These are phyloP conservation scores for Exophiala oligosperma DNA, from an alignment of 2,329 filamentous ascomycete genomes.

Conservation along the genomic window DNA sequence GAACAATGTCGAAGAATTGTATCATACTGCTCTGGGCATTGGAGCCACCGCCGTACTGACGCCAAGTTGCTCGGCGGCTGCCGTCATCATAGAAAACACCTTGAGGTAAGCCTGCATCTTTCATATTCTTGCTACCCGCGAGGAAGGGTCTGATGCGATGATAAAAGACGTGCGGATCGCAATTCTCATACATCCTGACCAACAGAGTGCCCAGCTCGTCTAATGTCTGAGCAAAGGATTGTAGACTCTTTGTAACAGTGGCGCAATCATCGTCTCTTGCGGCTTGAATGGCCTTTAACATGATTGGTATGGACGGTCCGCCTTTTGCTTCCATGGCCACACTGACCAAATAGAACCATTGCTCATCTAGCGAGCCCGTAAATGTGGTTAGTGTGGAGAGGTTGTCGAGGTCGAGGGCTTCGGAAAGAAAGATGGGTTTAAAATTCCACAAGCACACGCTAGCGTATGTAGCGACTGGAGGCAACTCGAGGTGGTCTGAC, in stretches of 20 bases:
- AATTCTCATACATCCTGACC: conserved; percentile 90
- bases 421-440: conserved; percentile 82
- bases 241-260: conserved; percentile 76
- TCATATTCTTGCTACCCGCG: conserved; percentile 78
- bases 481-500: conserved; percentile 77
- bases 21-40: conserved; percentile 97
- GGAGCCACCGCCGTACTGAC: conserved; percentile 88
- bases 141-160: conserved; percentile 94
- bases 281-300: conserved; percentile 83
- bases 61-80: conserved; percentile 65
- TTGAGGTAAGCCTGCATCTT: conserved; percentile 49
- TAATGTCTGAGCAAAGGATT: conserved; percentile 78
- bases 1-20: conserved; percentile 92
- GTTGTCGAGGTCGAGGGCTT: conserved; percentile 83
- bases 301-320: conserved; percentile 80
- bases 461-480: conserved; percentile 91
- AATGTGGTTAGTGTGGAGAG: conserved; percentile 85
- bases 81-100: conserved; percentile 64
- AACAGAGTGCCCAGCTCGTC: conserved; percentile 80
- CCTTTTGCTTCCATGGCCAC: conserved; percentile 93
- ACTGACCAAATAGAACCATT: conserved; percentile 97
- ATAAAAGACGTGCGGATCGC: conserved; percentile 93
- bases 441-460: conserved; percentile 95
- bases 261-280: conserved; percentile 68
- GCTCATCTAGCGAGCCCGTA: conserved; percentile 92